Percentiles rank a stretch among this genome's conserved stretches.
Evolutionary conservation across 768 basidiomycete genomes (phyloP).

Genomic region (Kwoniella dendrophila): DNA sequence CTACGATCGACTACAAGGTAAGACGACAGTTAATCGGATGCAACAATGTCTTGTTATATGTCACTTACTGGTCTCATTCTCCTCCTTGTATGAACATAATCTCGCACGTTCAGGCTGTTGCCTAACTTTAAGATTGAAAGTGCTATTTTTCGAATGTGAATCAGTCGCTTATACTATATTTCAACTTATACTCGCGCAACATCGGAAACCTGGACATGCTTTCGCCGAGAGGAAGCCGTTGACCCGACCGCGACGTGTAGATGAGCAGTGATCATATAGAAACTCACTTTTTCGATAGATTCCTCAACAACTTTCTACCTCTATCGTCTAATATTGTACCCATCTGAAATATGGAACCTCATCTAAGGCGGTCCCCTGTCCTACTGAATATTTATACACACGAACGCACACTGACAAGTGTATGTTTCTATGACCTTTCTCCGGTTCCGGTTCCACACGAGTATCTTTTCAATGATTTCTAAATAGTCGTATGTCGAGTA

Average conservation of each 20-base stretch:
- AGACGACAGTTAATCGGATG: neutral
- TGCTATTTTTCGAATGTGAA: slow-evolving; percentile 4
- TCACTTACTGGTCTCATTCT: slow-evolving; percentile 56
- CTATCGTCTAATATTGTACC: slow-evolving; percentile 17
- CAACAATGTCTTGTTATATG: neutral
- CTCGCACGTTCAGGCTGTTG: slow-evolving; percentile 55
- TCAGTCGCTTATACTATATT: too few relatives aligned
- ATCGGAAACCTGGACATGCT: too few relatives aligned
- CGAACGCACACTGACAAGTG: too few relatives aligned
- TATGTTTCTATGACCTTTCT: too few relatives aligned
- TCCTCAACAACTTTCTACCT: slow-evolving; percentile 11
- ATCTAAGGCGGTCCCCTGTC: neutral
- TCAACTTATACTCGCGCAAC: too few relatives aligned
- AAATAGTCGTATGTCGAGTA: too few relatives aligned
- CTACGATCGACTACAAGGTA: slow-evolving; percentile 50
- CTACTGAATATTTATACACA: too few relatives aligned
- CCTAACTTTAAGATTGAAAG: slow-evolving; percentile 37
- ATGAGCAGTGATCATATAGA: neutral
- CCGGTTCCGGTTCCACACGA: too few relatives aligned
- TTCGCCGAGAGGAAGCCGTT: too few relatives aligned
- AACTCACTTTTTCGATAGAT: slow-evolving; percentile 7
- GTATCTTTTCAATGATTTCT: too few relatives aligned
- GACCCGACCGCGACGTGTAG: neutral
- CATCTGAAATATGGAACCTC: slow-evolving; percentile 3
- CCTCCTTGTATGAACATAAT: slow-evolving; percentile 56